phyloP scores from a whole-genome alignment of 495 filamentous ascomycete species.

The Penicillium lividum region DNA sequence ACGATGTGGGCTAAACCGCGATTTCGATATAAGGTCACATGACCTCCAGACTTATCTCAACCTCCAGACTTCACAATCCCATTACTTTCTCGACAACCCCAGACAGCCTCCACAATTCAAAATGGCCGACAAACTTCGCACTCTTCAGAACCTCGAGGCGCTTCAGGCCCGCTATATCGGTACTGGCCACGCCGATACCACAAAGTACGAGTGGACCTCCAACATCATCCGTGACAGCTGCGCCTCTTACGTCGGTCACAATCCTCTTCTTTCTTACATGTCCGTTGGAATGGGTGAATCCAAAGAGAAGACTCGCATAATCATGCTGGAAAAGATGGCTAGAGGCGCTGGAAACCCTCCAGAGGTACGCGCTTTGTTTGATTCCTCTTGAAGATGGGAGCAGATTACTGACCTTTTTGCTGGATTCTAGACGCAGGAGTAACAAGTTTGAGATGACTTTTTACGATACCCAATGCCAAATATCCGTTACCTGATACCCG shows the following conservation, averaged over 20 bases:
- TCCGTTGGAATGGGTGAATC: conserved; percentile 83
- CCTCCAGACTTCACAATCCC: not conserved
- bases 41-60: not conserved
- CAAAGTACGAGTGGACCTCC: conserved; percentile 90
- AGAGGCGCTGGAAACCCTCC: conserved; percentile 85
- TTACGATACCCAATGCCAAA: not conserved
- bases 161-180: conserved; percentile 93
- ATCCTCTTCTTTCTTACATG: conserved; percentile 86
- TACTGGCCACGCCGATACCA: conserved; percentile 98
- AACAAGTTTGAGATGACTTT: not conserved
- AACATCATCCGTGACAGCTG: conserved; percentile 88
- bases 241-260: conserved; percentile 85
- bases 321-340: conserved; percentile 91
- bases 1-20: conserved; percentile 1
- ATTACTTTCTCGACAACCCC: conserved; percentile 5
- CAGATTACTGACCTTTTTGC: conserved; percentile 12
- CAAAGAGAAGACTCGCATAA: conserved; percentile 73
- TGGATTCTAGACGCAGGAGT: conserved; percentile 29
- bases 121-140: conserved; percentile 96
- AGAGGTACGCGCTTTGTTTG: conserved; percentile 40
- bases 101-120: conserved; percentile 15
- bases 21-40: conserved; percentile 20
- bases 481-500: not conserved
- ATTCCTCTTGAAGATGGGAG: not conserved
- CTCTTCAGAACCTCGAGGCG: conserved; percentile 93